Percentiles rank a stretch among this genome's conserved stretches.
phyloP scores from a whole-genome alignment of 129 eudicot genomes.

The Erigeron canadensis region DNA sequence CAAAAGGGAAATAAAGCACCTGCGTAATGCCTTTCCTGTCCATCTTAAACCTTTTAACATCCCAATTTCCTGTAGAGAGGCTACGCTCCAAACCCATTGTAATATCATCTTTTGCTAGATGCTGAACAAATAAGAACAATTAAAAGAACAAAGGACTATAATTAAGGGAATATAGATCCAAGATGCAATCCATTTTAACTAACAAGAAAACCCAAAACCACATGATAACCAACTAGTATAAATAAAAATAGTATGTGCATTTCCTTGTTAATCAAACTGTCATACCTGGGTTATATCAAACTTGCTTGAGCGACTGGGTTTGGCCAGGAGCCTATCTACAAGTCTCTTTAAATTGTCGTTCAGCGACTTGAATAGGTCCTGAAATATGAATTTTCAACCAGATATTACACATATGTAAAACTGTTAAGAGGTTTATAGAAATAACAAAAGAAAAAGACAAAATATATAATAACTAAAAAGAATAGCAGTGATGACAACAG shows the following conservation, averaged over 20 bases:
- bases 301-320: conserved; percentile 52
- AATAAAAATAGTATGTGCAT: background rate
- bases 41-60: conserved; percentile 74
- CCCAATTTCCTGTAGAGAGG: conserved; percentile 94
- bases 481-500: background rate
- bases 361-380: conserved; percentile 92
- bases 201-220: too few species aligned
- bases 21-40: conserved; percentile 86
- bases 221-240: background rate
- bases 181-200: background rate
- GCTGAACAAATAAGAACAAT: conserved; percentile 33
- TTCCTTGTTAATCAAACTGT: background rate
- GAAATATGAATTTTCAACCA: conserved; percentile 19
- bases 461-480: background rate
- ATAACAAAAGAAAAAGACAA: conserved; percentile 1
- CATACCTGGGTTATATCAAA: conserved; percentile 80
- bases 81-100: conserved; percentile 73
- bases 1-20: conserved; percentile 39
- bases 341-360: conserved; percentile 37
- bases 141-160: background rate
- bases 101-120: conserved; percentile 48
- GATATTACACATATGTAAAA: background rate
- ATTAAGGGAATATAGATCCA: background rate
- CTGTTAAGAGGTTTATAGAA: conserved; percentile 3
- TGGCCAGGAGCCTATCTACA: conserved; percentile 43